Conservation (phyloP, 73 alveolate species). For the Paramecium caudatum region DNA sequence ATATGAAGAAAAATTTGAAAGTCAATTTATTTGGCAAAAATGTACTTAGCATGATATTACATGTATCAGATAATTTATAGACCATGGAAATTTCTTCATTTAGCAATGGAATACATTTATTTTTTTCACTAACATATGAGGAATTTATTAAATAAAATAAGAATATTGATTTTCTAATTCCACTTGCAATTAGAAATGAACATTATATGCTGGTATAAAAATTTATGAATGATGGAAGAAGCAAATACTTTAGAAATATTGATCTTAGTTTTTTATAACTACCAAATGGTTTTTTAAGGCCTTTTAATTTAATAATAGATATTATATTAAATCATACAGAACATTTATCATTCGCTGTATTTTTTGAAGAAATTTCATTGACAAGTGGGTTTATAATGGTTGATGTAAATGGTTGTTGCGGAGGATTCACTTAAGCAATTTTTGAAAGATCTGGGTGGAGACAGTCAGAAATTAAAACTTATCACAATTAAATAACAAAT, state of each 20-base stretch:
- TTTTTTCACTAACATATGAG: background rate
- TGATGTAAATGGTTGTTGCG: slow-evolving; percentile 34
- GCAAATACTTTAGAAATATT: slow-evolving; percentile 56
- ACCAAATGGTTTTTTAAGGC: slow-evolving; percentile 17
- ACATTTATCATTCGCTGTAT: slow-evolving; percentile 56
- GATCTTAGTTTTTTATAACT: background rate
- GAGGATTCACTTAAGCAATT: background rate
- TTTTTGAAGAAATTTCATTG: slow-evolving; percentile 22
- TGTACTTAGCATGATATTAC: slow-evolving; percentile 16
- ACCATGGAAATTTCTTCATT: background rate
- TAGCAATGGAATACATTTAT: slow-evolving; percentile 12
- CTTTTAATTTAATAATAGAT: slow-evolving; percentile 38
- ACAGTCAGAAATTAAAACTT: slow-evolving; percentile 1
- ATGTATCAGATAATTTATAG: slow-evolving; percentile 18
- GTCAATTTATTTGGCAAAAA: slow-evolving; percentile 60
- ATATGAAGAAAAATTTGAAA: slow-evolving; percentile 53
- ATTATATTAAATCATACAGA: background rate
- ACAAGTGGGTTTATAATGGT: background rate
- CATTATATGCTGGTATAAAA: slow-evolving; percentile 33
- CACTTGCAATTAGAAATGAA: slow-evolving; percentile 25
- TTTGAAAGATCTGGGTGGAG: slow-evolving; percentile 53
- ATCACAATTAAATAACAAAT: background rate
- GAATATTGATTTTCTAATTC: slow-evolving; percentile 38
- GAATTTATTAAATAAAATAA: slow-evolving; percentile 33
- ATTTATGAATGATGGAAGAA: slow-evolving; percentile 4